Evolutionary conservation across 1,284 basidiomycete genomes (phyloP).

Genomic region (Grifola frondosa): DNA sequence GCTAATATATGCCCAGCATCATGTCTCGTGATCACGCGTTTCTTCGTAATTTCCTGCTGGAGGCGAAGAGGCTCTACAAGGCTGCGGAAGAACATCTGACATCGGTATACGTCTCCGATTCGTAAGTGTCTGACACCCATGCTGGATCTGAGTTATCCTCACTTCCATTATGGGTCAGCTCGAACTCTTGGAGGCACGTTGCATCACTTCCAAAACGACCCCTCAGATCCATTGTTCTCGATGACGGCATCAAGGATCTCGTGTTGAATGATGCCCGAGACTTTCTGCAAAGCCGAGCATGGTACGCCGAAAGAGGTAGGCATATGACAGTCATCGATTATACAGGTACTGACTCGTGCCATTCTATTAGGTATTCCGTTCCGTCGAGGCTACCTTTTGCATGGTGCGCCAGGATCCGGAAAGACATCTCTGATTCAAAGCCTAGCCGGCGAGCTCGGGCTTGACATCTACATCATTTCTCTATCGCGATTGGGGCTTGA

Average conservation of each 20-base stretch:
- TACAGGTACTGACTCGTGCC: neutral
- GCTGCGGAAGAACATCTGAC: conserved; percentile 16
- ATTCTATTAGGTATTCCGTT: conserved; percentile 52
- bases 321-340: too few relatives aligned
- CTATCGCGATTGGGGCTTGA: conserved; percentile 67
- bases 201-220: conserved; percentile 18
- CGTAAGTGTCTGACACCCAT: conserved; percentile 5
- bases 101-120: conserved; percentile 14
- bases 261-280: conserved; percentile 21
- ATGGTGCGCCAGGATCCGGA: conserved; percentile 74
- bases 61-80: conserved; percentile 29
- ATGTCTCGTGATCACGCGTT: conserved; percentile 20
- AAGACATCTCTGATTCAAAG: conserved; percentile 77
- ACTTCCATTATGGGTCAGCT: conserved; percentile 1
- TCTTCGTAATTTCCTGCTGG: conserved; percentile 27
- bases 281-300: conserved; percentile 20
- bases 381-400: conserved; percentile 68
- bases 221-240: conserved; percentile 18
- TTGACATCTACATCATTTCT: conserved; percentile 74
- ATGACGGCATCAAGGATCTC: conserved; percentile 20
- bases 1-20: conserved; percentile 12
- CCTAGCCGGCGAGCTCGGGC: conserved; percentile 70
- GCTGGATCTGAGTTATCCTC: conserved; percentile 6
- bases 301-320: conserved; percentile 20
- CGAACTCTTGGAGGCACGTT: conserved; percentile 16